Evolutionary conservation across 1,284 basidiomycete genomes (phyloP).

Genomic region (Irpex rosettiformis): DNA sequence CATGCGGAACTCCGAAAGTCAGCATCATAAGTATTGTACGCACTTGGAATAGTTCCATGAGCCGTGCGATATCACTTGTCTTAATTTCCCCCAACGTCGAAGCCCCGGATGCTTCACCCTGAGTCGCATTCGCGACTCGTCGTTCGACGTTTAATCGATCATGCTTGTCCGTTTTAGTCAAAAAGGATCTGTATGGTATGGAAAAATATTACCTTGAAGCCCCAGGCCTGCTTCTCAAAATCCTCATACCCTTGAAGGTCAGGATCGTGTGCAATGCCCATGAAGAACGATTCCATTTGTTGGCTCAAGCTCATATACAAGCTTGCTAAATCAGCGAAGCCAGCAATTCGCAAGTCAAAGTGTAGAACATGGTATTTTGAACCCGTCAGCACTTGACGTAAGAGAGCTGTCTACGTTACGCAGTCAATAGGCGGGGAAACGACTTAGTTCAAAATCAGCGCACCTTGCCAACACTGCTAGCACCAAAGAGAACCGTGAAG

Average conservation of each 20-base stretch:
- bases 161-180: slow-evolving; percentile 40
- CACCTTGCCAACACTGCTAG: slow-evolving; percentile 79
- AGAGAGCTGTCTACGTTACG: slow-evolving; percentile 57
- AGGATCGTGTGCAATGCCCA: slow-evolving; percentile 43
- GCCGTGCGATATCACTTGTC: slow-evolving; percentile 76
- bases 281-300: slow-evolving; percentile 81
- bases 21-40: slow-evolving; percentile 6
- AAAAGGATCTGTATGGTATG: not conserved
- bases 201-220: slow-evolving; percentile 59
- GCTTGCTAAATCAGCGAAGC: slow-evolving; percentile 75
- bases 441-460: slow-evolving; percentile 8
- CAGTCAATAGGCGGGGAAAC: slow-evolving; percentile 4
- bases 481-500: slow-evolving; percentile 78
- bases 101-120: slow-evolving; percentile 28
- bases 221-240: slow-evolving; percentile 71
- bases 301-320: slow-evolving; percentile 68
- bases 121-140: slow-evolving; percentile 40
- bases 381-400: slow-evolving; percentile 70
- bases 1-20: not conserved
- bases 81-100: slow-evolving; percentile 43
- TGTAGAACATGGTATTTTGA: slow-evolving; percentile 74
- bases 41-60: slow-evolving; percentile 82
- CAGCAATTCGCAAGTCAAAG: slow-evolving; percentile 80
- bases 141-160: slow-evolving; percentile 71
- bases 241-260: slow-evolving; percentile 63